Evolutionary conservation across 768 basidiomycete species (phyloP).

Genomic region (Mycena olivaceomarginata): DNA sequence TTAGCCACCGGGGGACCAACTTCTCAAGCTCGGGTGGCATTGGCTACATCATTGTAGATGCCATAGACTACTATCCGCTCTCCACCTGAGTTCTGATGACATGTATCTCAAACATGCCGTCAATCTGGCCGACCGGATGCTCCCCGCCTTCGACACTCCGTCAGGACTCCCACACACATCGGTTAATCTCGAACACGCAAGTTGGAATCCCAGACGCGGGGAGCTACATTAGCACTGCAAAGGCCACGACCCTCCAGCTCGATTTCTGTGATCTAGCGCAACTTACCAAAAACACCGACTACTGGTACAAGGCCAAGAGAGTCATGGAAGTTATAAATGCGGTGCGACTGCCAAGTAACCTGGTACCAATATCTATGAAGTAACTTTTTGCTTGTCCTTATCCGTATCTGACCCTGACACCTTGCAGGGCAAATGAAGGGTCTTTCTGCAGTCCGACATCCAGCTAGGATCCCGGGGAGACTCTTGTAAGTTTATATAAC

Average conservation of each 20-base stretch:
- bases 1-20: conserved; percentile 76
- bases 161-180: conserved; percentile 79
- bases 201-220: conserved; percentile 68
- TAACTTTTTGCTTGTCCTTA: conserved; percentile 54
- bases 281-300: conserved; percentile 77
- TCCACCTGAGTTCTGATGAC: conserved; percentile 75
- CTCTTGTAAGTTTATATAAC: conserved; percentile 60
- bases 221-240: conserved; percentile 76
- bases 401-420: no score
- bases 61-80: conserved; percentile 83
- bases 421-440: conserved; percentile 45
- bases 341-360: conserved; percentile 70
- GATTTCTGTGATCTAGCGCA: conserved; percentile 84
- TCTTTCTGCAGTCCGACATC: conserved; percentile 69
- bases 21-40: conserved; percentile 76
- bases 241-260: conserved; percentile 83
- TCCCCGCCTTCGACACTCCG: conserved; percentile 80
- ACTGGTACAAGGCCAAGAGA: conserved; percentile 81
- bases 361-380: conserved; percentile 86
- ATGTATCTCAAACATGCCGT: conserved; percentile 77
- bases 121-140: conserved; percentile 81
- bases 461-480: conserved; percentile 88
- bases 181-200: conserved; percentile 73
- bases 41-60: conserved; percentile 84
- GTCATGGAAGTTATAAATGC: conserved; percentile 77